Conservation (phyloP, 228 moss, liverwort and hornwort species). For the Sphagnum magellanicum region DNA sequence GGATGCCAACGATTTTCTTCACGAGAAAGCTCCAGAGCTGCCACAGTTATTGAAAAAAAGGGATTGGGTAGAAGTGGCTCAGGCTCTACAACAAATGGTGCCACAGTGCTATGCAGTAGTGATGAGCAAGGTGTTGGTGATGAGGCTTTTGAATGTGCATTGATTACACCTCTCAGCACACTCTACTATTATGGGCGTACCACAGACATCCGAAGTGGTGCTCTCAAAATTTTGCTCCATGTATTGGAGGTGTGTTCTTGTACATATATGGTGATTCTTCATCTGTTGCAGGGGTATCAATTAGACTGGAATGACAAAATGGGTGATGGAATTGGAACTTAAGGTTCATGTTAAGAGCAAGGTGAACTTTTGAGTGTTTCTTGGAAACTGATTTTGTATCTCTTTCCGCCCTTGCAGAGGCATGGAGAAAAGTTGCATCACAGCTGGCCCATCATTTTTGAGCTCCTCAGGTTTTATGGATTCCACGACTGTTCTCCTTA, state of each 20-base stretch:
- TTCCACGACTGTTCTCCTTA: background rate
- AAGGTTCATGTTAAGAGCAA: too few species aligned
- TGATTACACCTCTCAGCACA: slow-evolving; percentile 67
- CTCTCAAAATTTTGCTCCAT: slow-evolving; percentile 84
- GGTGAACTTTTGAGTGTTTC: too few species aligned
- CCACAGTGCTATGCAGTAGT: background rate
- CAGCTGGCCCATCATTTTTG: slow-evolving; percentile 80
- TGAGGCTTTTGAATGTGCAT: slow-evolving; percentile 73
- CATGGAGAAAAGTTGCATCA: slow-evolving; percentile 84
- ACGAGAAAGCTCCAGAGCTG: slow-evolving; percentile 11
- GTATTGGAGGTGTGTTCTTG: slow-evolving; percentile 62
- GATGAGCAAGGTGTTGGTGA: slow-evolving; percentile 13
- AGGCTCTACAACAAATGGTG: background rate
- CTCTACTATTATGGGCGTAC: slow-evolving; percentile 66
- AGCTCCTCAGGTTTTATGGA: slow-evolving; percentile 59
- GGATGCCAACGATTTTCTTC: slow-evolving; percentile 66
- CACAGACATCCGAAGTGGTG: slow-evolving; percentile 76
- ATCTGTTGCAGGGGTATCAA: background rate
- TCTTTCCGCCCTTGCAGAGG: slow-evolving; percentile 24
- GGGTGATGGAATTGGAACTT: too few species aligned
- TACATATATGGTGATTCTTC: background rate
- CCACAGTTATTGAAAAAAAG: slow-evolving; percentile 15
- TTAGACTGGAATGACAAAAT: too few species aligned
- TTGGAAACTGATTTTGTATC: too few species aligned
- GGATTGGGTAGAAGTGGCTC: background rate